Conservation (phyloP, 495 filamentous ascomycete genomes). For the Aspergillus wentii region DNA sequence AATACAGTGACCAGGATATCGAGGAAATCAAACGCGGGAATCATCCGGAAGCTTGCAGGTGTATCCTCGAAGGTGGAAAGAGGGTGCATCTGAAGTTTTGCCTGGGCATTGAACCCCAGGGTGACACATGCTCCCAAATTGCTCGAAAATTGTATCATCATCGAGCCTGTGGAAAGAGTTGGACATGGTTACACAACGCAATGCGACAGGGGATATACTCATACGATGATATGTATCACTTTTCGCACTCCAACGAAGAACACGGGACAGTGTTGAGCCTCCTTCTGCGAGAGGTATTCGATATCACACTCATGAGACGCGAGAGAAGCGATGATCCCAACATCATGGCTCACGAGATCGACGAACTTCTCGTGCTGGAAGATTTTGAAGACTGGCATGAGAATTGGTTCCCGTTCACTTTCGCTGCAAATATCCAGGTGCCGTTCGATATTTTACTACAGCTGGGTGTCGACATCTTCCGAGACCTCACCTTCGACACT, state of each 20-base stretch:
- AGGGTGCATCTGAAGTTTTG: constrained; percentile 12
- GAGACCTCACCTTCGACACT: constrained; percentile 31
- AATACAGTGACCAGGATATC: too few relatives aligned
- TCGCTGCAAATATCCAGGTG: constrained; percentile 28
- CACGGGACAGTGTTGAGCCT: constrained; percentile 27
- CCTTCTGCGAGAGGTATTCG: constrained; percentile 28
- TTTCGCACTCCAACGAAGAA: constrained; percentile 21
- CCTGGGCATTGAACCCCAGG: not conserved
- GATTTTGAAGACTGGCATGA: constrained; percentile 6
- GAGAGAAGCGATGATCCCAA: constrained; percentile 7
- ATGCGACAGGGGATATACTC: constrained; percentile 16
- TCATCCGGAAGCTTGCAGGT: constrained; percentile 5
- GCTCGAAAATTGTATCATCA: constrained; percentile 23
- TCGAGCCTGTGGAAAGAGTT: constrained; percentile 23
- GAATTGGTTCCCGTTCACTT: constrained; percentile 25
- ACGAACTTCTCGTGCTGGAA: constrained; percentile 25
- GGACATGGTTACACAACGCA: constrained; percentile 29
- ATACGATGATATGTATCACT: constrained; percentile 3
- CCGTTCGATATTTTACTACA: constrained; percentile 29
- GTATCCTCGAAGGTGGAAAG: not conserved
- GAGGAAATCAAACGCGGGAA: constrained; percentile 2
- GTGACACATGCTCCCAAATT: constrained; percentile 16
- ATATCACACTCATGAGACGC: constrained; percentile 29
- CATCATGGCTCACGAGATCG: constrained; percentile 27
- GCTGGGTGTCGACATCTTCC: constrained; percentile 36